Base-by-base conservation (phyloP, 495 filamentous ascomycete species). In the Hypoxylon rickii region DNA sequence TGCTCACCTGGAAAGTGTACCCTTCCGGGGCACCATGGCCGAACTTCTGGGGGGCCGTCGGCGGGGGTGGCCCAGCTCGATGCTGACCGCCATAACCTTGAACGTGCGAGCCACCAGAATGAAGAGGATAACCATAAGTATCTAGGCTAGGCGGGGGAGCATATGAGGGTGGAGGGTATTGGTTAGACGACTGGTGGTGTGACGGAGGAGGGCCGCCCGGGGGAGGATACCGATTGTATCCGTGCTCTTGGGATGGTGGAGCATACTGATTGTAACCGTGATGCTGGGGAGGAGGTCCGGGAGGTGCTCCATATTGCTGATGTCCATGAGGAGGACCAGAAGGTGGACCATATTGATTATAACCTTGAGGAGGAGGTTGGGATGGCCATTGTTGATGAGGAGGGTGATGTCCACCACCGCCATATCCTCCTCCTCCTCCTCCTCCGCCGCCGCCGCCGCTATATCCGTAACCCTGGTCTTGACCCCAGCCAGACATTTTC, bases 1-100 rank as follows among this genome's bases (percentile, higher is more conserved):
- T 8, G n/a, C 32, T 3, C 3, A 34, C 32, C 12, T 92, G 86
- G 76, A 90, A 96, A 12, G 70, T 76, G 50, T 79, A 80, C 11
- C 64, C 72, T 16, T 69, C 52, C 2, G 77, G 77, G 8, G 76
- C 76, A 12, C 77, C 77, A 52, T 77, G 72, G 44, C 75, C 77
- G 49, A 80, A 80, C 50, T 74, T 55, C 60, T 77, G 74, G 4
- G 62, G 49, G n/a, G 68, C 69, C 1, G 63, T 47, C 0, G 77
- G 77, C 26, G 83, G 83, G 17, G 74, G 77, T 13, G 74, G 75
- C 21, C 76, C 80, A 32, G 66, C 70, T 44, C 52, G 63, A 21
- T 66, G 71, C 16, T 61, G 63, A 44, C 53, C 69, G 19, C 58
- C 57, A 43, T 67, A 58, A 37, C 66, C 61, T 38, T 64, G 61